These are phyloP conservation scores for Diaporthe humulicola DNA, from an alignment of 2,329 filamentous ascomycete species.

Conservation along the genomic window DNA sequence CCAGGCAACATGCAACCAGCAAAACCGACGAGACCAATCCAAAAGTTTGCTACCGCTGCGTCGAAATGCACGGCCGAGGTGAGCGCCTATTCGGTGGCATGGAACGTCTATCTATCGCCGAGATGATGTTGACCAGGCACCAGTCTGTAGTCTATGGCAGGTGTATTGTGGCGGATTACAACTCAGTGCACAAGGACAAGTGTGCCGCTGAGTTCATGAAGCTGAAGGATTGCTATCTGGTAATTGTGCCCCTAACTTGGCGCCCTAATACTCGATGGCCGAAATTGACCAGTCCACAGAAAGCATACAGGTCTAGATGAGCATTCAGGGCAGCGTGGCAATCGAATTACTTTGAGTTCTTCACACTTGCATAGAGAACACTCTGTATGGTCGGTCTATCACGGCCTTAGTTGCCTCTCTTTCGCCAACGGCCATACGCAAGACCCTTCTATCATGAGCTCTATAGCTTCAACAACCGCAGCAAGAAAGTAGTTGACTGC, in stretches of 20 bases:
- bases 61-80: constrained; percentile 70
- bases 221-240: constrained; percentile 89
- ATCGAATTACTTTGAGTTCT: neutral
- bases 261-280: neutral
- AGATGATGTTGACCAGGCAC: constrained; percentile 18
- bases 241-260: constrained; percentile 57
- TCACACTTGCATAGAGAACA: neutral
- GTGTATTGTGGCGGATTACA: constrained; percentile 92
- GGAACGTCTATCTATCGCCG: neutral
- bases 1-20: constrained; percentile 35
- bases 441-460: constrained; percentile 1
- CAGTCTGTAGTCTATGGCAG: constrained; percentile 90
- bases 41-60: constrained; percentile 67
- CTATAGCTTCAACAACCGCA: constrained; percentile 53
- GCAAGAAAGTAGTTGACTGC: constrained; percentile 83
- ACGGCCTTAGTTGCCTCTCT: constrained; percentile 6
- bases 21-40: constrained; percentile 62
- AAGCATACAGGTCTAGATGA: constrained; percentile 37
- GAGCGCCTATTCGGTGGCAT: constrained; percentile 35
- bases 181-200: constrained; percentile 90
- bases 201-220: constrained; percentile 87
- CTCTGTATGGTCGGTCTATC: neutral
- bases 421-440: neutral
- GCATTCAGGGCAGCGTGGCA: neutral
- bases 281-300: constrained; percentile 26